phyloP scores from a whole-genome alignment of 2,329 filamentous ascomycete species.

The Ambrosiella xylebori region DNA sequence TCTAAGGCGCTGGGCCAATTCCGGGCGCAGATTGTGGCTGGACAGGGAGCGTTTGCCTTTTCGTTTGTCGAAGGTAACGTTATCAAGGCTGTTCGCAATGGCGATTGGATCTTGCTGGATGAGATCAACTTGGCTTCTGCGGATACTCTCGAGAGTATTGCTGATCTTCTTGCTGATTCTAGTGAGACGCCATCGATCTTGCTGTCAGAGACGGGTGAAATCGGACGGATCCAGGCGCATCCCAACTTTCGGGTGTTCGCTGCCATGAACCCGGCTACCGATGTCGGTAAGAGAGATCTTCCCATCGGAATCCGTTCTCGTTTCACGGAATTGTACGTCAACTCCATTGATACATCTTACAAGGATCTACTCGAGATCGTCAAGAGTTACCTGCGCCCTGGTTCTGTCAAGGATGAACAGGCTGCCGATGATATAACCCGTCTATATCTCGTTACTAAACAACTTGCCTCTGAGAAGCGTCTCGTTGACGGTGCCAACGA shows the following conservation, averaged over 20 bases:
- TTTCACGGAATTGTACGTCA: conserved; percentile 91
- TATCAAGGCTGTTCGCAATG: conserved; percentile 86
- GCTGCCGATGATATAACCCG: conserved; percentile 66
- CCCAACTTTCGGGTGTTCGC: conserved; percentile 91
- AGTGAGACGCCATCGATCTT: conserved; percentile 64
- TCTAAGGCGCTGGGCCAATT: conserved; percentile 57
- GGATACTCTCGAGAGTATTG: conserved; percentile 86
- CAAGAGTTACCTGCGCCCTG: conserved; percentile 64
- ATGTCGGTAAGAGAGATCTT: conserved; percentile 89
- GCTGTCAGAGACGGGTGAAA: conserved; percentile 82
- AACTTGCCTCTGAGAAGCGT: conserved; percentile 60
- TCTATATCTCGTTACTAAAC: conserved; percentile 78
- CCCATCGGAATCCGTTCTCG: conserved; percentile 74
- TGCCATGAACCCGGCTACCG: conserved; percentile 97
- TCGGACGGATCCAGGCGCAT: conserved; percentile 77
- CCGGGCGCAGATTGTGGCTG: conserved; percentile 47
- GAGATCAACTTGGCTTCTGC: conserved; percentile 94
- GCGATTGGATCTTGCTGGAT: conserved; percentile 91
- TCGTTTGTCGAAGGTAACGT: conserved; percentile 93
- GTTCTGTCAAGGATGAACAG: conserved; percentile 53
- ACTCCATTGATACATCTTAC: conserved; percentile 70
- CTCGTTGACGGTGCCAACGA: conserved; percentile 92
- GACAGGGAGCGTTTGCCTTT: conserved; percentile 64
- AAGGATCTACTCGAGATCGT: conserved; percentile 81
- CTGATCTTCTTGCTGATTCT: conserved; percentile 64